Evolutionary conservation across 2,329 filamentous ascomycete species (phyloP).

Genomic region (Colletotrichum abscissum): DNA sequence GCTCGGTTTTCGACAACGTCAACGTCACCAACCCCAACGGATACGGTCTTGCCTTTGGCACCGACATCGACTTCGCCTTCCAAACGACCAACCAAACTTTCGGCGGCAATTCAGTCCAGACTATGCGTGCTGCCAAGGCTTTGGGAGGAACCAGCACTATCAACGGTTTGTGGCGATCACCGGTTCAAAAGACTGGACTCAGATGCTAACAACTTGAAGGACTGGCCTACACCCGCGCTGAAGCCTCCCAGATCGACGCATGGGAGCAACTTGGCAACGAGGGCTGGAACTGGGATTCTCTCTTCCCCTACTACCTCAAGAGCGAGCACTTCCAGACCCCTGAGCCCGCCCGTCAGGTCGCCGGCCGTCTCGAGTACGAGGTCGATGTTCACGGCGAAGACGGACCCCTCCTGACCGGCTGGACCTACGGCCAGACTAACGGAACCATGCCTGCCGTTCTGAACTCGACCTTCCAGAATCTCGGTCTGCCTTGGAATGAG

Average conservation of each 20-base stretch:
- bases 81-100: conserved; percentile 44
- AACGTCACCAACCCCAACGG: conserved; percentile 44
- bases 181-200: not conserved
- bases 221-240: conserved; percentile 59
- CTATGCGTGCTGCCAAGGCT: conserved; percentile 48
- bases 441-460: conserved; percentile 43
- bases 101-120: conserved; percentile 45
- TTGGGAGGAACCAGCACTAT: conserved; percentile 54
- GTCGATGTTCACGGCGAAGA: conserved; percentile 46
- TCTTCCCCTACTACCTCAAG: conserved; percentile 60
- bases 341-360: conserved; percentile 41
- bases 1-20: conserved; percentile 47
- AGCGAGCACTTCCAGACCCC: conserved; percentile 48
- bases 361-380: conserved; percentile 44
- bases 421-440: conserved; percentile 47
- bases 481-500: conserved; percentile 44
- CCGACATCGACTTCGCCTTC: conserved; percentile 49
- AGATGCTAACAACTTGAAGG: conserved; percentile 40
- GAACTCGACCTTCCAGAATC: conserved; percentile 45
- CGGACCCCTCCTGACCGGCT: conserved; percentile 51
- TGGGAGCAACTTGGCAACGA: conserved; percentile 56
- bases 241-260: conserved; percentile 53
- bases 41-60: conserved; percentile 42
- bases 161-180: conserved; percentile 44
- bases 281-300: conserved; percentile 57